Evolutionary conservation across 495 filamentous ascomycete species (phyloP), one percentile per base, ranked within the genome.

Genomic region (Hypoxylon lienhwacheense): DNA sequence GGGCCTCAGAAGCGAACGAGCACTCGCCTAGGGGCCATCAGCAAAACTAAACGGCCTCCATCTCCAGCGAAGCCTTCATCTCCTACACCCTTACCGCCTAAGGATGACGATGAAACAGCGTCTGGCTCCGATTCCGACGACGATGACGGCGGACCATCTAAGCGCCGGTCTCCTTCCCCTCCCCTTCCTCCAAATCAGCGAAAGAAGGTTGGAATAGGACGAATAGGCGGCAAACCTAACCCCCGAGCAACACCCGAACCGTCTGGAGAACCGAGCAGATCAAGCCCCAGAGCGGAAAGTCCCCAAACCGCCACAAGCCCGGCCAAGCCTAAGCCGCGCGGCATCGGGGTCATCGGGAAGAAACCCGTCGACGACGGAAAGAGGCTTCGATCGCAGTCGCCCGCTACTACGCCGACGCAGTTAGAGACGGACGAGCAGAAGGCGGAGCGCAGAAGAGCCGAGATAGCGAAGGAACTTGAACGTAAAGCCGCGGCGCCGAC

Each of bases 391-490:
- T 36, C 52, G 19, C 47, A 49, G 3, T 50, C 55, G 1, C 50
- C 61, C 6, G 16, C 22, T 2, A 31, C 55, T 20, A 19, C 36
- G 6, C 47, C 33, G 28, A n/a, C n/a, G n/a, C 53, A 63, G 48
- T 16, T 44, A 12, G 63, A 68, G 39, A 63, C 62, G 7, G 65
- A 64, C 5, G 53, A 78, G 41, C 81, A 88, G 59, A 79, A 75
- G 43, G 82, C 84, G 3, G 74, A 85, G 47, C 77, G 80, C 45
- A 88, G 81, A 56, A 75, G 86, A 16, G 77, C 77, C 36, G 79
- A 85, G 56, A 61, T 89, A 45, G 83, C 86, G 58, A 75, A 76
- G 40, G 79, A 87, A 40, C 68, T 89, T n/a, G 82, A 84, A 52
- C 77, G 66, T 56, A 84, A 83, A 58, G 78, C 75, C n/a, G 80